Evolutionary conservation across 2,329 filamentous ascomycete genomes (phyloP), one percentile per base, ranked within the genome.

Genomic region (Fusarium pseudograminearum): DNA sequence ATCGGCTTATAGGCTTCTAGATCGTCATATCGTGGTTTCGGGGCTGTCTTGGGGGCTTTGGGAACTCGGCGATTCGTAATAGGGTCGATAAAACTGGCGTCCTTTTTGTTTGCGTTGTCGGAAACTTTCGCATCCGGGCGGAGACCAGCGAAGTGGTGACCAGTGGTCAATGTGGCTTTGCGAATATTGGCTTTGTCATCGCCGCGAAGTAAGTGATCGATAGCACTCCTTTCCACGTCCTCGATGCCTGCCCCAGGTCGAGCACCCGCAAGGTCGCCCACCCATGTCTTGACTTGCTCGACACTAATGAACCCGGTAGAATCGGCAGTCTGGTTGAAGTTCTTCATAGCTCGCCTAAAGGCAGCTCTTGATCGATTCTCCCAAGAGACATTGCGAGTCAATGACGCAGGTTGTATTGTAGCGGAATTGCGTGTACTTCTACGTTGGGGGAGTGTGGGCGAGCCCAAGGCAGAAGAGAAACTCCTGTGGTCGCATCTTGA

Each of bases 51-150:
- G 59, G 26, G 45, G 11, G 33, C 33, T 14, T 53, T 81, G 20
- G 73, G 61, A 5, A 86, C 80, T 63, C 83, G 86, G 34, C 86
- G 83, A 65, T 89, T 89, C 18, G 86, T 88, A 61, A 89, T 88
- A 5, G 87, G 87, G 59, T 89, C 87, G 44, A 89, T 88, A 24
- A 67, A 60, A 20, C 60, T 62, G 20, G 57, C 53, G 20, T 67
- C 59, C n/a, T 70, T 57, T 4, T 57, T 55, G 4, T 68, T 53
- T 7, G 70, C 64, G 14, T n/a, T 30, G 8, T 73, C 72, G 2
- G 72, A 56, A 50, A 71, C 63, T 40, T 65, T 52, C 45, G 67
- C 50, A 48, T 75, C 63, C 33, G 73, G 48, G 31, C 48, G 67
- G 33, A 69, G 67, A 5, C 73, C 53, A 6, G 72, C 63, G 8